Conservation (phyloP, 2,329 filamentous ascomycete genomes). For the Cladosporium velox region DNA sequence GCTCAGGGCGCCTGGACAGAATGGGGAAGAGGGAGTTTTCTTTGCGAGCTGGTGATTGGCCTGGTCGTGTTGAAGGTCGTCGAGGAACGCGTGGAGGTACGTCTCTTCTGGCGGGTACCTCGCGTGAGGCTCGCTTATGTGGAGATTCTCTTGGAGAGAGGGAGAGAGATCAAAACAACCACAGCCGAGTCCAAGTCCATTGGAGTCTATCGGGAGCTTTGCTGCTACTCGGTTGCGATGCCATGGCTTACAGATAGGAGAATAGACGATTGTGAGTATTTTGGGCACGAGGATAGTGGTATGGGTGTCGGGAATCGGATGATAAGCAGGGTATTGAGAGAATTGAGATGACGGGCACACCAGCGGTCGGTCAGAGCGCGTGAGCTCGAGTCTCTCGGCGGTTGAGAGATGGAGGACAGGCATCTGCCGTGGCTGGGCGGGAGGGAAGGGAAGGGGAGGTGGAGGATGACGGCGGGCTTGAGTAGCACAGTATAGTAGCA, state of each 20-base stretch:
- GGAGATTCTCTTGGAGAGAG: neutral
- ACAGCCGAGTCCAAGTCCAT: neutral
- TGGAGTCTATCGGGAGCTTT: neutral
- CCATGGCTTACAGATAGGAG: neutral
- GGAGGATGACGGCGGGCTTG: neutral
- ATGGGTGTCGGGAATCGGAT: neutral
- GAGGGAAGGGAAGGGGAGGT: neutral
- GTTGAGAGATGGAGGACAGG: neutral
- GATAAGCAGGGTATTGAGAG: slow-evolving; percentile 4
- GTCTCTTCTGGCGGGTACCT: neutral
- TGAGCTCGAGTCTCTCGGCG: neutral
- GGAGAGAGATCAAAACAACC: neutral
- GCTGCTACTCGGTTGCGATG: neutral
- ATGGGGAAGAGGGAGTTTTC: neutral
- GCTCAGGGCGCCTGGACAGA: neutral
- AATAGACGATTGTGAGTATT: neutral
- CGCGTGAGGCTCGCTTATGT: slow-evolving; percentile 3
- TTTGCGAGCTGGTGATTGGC: neutral
- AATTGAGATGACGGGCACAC: slow-evolving; percentile 2
- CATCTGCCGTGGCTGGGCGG: slow-evolving; percentile 3
- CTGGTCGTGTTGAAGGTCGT: neutral
- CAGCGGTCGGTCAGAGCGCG: neutral
- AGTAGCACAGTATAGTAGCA: neutral
- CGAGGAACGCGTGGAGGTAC: slow-evolving; percentile 9
- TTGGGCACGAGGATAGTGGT: neutral